Percentiles rank a stretch among this genome's conserved stretches.
Evolutionary conservation across 352 stramenopile genomes (phyloP).

Genomic region (Phytopythium cucurbitacearum): DNA sequence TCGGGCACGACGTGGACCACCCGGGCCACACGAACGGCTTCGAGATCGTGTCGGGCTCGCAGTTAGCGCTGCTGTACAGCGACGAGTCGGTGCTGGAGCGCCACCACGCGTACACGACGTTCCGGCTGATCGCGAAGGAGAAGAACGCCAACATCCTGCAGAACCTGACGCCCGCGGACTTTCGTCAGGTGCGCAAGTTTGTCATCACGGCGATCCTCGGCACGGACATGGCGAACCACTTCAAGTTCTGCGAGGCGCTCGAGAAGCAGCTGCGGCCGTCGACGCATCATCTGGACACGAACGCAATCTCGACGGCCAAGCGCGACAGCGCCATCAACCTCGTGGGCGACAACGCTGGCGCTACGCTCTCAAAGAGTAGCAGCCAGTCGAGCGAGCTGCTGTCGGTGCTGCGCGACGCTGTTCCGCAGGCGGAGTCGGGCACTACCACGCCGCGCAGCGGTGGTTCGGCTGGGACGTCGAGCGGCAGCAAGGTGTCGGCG

Average conservation of each 20-base stretch:
- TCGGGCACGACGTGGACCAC: conserved; percentile 91
- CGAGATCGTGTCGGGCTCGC: conserved; percentile 73
- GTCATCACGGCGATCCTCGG: conserved; percentile 86
- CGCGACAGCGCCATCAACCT: conserved; percentile 17
- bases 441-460: conserved; percentile 26
- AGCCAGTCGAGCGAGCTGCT: conserved; percentile 29
- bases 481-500: conserved; percentile 12
- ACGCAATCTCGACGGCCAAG: conserved; percentile 31
- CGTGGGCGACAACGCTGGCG: not conserved
- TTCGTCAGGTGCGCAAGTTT: conserved; percentile 81
- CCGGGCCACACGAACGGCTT: conserved; percentile 89
- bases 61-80: conserved; percentile 83
- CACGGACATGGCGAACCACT: conserved; percentile 90
- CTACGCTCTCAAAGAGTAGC: conserved; percentile 1
- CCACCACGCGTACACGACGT: conserved; percentile 86
- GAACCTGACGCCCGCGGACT: conserved; percentile 63
- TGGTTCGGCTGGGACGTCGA: not conserved
- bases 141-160: conserved; percentile 86
- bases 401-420: conserved; percentile 51
- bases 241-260: conserved; percentile 78
- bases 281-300: conserved; percentile 45
- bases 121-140: conserved; percentile 78
- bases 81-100: conserved; percentile 89
- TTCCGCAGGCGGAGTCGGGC: conserved; percentile 48
- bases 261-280: conserved; percentile 65